Base-by-base conservation (phyloP, 2,329 filamentous ascomycete genomes). In the Ceratocystis ficicola region DNA sequence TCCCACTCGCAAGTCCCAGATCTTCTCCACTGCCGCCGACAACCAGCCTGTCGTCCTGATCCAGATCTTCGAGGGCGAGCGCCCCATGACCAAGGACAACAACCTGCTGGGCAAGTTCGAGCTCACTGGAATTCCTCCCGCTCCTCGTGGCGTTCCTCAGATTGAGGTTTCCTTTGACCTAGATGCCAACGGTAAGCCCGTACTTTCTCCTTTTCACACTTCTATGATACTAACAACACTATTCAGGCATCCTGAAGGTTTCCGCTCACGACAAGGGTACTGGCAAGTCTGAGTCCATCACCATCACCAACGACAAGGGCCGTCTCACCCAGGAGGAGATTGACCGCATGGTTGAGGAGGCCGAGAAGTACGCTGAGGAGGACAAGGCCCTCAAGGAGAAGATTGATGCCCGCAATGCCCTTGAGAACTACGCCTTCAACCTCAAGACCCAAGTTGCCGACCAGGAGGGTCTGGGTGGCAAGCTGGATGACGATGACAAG, bases 401-500 rank as follows among this genome's bases (percentile, higher is more conserved):
- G 80, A 96, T 99, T 72, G 92, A 96, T 82, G 88, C 92, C 72
- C 88, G 93, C 75, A 97, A 99, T 80, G 86, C 87, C 72, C 88
- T 99, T 69, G 94, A 99, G 86, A 97, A 97, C 86, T 99, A 97
- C 80, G 91, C 91, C 72, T 97, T 95, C 86, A 93, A 84, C 81
- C 82, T 99, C 73, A 97, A 97, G 89, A 97, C 96, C 88, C 94
- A 97, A 83, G 87, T 91, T 81, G 93, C 92, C 77, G 94, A 99
- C 70, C 89, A 95, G 72, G 91, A 96, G 70, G 94, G 93, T 77
- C 89, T 97, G 69, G 93, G 93, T 78, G 90, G 92, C 80, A 96
- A 97, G 89, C 94, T 99, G 73, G 90, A 94, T 70, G 93, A 96
- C 65, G 93, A 97, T 72, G 94, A 99, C 80, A 97, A 97, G 89